Percentiles rank a stretch among this genome's conserved stretches.
phyloP scores from a whole-genome alignment of 2,329 filamentous ascomycete species.

The Metarhizium humberi region DNA sequence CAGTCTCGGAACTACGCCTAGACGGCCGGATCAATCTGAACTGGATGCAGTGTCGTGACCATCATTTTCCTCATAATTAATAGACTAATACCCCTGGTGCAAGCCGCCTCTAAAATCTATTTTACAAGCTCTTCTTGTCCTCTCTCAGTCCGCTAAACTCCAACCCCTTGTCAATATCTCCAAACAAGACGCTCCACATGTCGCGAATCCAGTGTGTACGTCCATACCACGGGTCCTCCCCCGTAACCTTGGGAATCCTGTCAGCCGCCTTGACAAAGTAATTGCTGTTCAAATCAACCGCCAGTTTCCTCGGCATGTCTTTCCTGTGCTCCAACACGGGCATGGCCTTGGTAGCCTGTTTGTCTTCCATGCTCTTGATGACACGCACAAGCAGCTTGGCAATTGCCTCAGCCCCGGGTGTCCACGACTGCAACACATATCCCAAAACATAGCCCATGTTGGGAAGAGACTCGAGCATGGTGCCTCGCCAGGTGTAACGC shows the following conservation, averaged over 20 bases:
- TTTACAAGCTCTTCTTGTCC: slow-evolving; percentile 18
- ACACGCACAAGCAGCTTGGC: slow-evolving; percentile 39
- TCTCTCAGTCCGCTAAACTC: slow-evolving; percentile 18
- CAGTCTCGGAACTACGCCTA: slow-evolving; percentile 23
- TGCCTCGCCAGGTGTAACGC: slow-evolving; percentile 53
- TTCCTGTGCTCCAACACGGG: slow-evolving; percentile 28
- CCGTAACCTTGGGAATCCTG: slow-evolving; percentile 27
- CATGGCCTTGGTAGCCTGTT: slow-evolving; percentile 33
- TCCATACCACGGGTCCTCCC: slow-evolving; percentile 26
- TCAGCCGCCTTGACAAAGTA: slow-evolving; percentile 26
- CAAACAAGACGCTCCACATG: slow-evolving; percentile 19
- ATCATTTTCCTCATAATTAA: not conserved
- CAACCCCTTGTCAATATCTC: slow-evolving; percentile 21
- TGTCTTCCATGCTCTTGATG: slow-evolving; percentile 41
- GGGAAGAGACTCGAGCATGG: slow-evolving; percentile 58
- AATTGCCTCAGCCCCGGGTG: slow-evolving; percentile 49
- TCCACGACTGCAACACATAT: slow-evolving; percentile 60
- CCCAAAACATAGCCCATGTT: slow-evolving; percentile 54
- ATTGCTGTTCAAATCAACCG: slow-evolving; percentile 20
- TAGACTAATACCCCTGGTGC: not conserved
- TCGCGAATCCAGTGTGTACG: slow-evolving; percentile 21
- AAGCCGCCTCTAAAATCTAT: not conserved
- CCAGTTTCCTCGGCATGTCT: slow-evolving; percentile 15
- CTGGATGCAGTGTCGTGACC: slow-evolving; percentile 10
- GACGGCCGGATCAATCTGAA: slow-evolving; percentile 13